Evolutionary conservation across 805 yeast species (phyloP).

Genomic region (Yamadazyma scolyti): DNA sequence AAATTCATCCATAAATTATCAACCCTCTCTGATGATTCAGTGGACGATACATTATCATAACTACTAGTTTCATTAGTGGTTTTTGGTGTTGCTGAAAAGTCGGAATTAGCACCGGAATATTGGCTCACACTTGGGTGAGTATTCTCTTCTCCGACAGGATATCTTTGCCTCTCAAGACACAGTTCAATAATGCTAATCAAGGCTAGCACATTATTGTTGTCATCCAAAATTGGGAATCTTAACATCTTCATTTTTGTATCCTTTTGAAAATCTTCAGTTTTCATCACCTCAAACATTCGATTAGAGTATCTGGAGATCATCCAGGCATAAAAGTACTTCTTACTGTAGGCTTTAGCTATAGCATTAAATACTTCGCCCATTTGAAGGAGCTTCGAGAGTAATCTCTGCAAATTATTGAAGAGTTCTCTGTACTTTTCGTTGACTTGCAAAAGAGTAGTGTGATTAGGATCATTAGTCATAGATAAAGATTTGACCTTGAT

Average conservation of each 20-base stretch:
- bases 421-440: conserved; percentile 1
- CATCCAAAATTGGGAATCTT: conserved; percentile 5
- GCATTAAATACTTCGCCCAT: background rate
- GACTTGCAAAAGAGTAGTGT: background rate
- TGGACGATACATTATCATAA: too few species aligned
- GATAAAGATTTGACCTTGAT: conserved; percentile 10
- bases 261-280: conserved; percentile 1
- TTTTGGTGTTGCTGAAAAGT: too few species aligned
- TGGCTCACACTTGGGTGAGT: too few species aligned
- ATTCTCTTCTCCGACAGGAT: too few species aligned
- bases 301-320: conserved; percentile 2
- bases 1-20: too few species aligned
- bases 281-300: background rate
- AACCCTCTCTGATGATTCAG: too few species aligned
- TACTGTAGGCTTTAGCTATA: conserved; percentile 6
- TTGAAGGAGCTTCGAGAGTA: conserved; percentile 3
- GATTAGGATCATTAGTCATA: conserved; percentile 1
- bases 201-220: conserved; percentile 2
- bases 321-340: conserved; percentile 8
- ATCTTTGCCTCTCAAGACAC: conserved; percentile 5
- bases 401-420: conserved; percentile 1
- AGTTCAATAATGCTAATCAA: conserved; percentile 4
- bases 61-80: too few species aligned
- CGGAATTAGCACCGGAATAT: too few species aligned
- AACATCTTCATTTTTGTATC: background rate